phyloP scores from a whole-genome alignment of 192 early-diverging fungal species.

The Gaertneriomyces sp. region DNA sequence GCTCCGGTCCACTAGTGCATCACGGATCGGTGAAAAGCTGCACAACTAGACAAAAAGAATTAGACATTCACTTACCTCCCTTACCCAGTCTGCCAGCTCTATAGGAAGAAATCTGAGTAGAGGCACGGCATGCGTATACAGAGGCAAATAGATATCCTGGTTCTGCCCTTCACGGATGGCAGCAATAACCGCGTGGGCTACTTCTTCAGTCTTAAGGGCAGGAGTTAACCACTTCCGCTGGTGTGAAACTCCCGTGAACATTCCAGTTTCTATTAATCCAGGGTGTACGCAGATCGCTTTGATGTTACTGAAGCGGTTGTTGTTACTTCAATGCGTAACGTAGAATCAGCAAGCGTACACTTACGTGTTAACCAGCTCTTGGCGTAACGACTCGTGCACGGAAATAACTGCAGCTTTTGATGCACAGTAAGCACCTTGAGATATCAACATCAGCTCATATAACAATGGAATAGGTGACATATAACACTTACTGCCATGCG shows the following conservation, averaged over 20 bases:
- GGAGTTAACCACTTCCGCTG: constrained; percentile 62
- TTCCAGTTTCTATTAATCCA: constrained; percentile 65
- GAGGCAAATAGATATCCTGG: constrained; percentile 24
- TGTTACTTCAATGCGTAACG: neutral
- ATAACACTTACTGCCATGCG: constrained; percentile 22
- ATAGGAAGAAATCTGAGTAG: constrained; percentile 27
- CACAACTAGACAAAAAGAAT: no score
- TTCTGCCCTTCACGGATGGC: constrained; percentile 48
- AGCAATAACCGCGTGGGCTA: constrained; percentile 56
- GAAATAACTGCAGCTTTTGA: constrained; percentile 72
- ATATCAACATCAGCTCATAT: neutral
- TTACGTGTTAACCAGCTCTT: constrained; percentile 66
- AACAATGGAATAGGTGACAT: neutral
- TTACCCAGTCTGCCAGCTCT: constrained; percentile 28
- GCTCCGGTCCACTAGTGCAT: no score
- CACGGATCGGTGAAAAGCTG: no score
- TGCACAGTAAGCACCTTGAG: constrained; percentile 68
- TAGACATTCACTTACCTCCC: constrained; percentile 11
- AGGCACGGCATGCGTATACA: constrained; percentile 25
- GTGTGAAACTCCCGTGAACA: constrained; percentile 67
- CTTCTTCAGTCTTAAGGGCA: constrained; percentile 51
- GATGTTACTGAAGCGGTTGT: constrained; percentile 47
- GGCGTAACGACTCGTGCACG: constrained; percentile 71
- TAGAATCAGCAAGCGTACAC: constrained; percentile 16
- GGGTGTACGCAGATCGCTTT: constrained; percentile 68